These are phyloP conservation scores for Aspergillus pseudoglaucus DNA, from an alignment of 2,329 filamentous ascomycete genomes.

Conservation along the genomic window DNA sequence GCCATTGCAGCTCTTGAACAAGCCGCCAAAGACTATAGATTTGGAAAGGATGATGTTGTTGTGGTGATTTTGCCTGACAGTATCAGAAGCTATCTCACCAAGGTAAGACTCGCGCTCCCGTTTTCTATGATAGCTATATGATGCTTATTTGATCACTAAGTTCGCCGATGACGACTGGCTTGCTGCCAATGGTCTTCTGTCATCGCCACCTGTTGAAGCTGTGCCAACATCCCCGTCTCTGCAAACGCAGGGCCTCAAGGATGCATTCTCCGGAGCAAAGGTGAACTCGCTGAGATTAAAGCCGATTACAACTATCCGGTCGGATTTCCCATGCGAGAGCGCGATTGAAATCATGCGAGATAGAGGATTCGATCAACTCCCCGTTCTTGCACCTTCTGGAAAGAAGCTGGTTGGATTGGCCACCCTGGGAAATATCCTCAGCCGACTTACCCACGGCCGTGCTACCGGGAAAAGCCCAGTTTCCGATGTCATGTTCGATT, in stretches of 20 bases:
- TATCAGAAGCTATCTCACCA: conserved; percentile 94
- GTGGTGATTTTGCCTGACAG: conserved; percentile 92
- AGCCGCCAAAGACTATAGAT: conserved; percentile 67
- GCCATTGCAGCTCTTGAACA: conserved; percentile 76
- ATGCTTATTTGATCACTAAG: conserved; percentile 26
- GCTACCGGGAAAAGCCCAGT: conserved; percentile 69
- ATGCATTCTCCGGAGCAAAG: conserved; percentile 71
- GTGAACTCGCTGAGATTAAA: conserved; percentile 81
- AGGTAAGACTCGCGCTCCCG: conserved; percentile 41
- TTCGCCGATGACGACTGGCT: conserved; percentile 99
- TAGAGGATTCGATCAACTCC: conserved; percentile 95
- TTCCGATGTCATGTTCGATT: conserved; percentile 93
- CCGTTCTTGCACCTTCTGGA: conserved; percentile 67
- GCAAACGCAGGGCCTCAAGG: conserved; percentile 40
- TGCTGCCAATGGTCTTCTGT: conserved; percentile 86
- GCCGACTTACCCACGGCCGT: conserved; percentile 77
- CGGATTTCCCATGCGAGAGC: conserved; percentile 66
- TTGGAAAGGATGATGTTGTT: conserved; percentile 76
- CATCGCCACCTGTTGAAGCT: conserved; percentile 48
- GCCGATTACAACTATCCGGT: conserved; percentile 78
- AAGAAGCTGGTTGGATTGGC: conserved; percentile 81
- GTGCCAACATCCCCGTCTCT: conserved; percentile 25
- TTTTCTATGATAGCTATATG: not conserved
- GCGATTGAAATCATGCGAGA: conserved; percentile 98
- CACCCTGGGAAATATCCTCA: conserved; percentile 89